These are phyloP conservation scores for Phytomonas sp. DNA, from an alignment of 208 protist species.

Conservation along the genomic window DNA sequence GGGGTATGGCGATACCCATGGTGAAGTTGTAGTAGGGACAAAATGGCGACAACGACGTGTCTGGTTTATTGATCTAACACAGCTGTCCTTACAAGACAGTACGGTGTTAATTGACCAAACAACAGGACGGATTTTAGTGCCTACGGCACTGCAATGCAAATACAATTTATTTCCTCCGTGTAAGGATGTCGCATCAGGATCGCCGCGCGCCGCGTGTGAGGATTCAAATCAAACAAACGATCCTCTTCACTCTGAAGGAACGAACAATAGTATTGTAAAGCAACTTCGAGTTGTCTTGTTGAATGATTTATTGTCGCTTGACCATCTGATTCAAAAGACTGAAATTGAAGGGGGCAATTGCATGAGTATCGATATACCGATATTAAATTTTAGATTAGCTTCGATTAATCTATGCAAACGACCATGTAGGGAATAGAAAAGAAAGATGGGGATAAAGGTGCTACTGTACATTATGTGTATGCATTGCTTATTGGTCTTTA, in stretches of 20 bases:
- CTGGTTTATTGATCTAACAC: constrained; percentile 28
- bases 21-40: background rate
- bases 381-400: background rate
- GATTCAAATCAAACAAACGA: background rate
- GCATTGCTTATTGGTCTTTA: background rate
- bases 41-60: background rate
- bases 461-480: background rate
- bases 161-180: background rate
- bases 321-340: background rate
- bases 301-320: background rate
- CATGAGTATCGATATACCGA: background rate
- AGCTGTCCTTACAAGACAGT: constrained; percentile 22
- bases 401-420: background rate
- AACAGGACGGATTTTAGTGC: constrained; percentile 1
- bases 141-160: constrained; percentile 2
- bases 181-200: background rate
- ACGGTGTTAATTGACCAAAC: constrained; percentile 16
- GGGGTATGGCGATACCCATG: background rate
- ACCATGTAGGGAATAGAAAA: background rate
- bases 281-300: background rate
- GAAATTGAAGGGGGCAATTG: background rate
- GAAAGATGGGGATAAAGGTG: background rate
- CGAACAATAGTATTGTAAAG: background rate
- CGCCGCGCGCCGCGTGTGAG: background rate
- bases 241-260: background rate